Conservation (phyloP, 768 basidiomycete species). For the Boletus sp. region DNA sequence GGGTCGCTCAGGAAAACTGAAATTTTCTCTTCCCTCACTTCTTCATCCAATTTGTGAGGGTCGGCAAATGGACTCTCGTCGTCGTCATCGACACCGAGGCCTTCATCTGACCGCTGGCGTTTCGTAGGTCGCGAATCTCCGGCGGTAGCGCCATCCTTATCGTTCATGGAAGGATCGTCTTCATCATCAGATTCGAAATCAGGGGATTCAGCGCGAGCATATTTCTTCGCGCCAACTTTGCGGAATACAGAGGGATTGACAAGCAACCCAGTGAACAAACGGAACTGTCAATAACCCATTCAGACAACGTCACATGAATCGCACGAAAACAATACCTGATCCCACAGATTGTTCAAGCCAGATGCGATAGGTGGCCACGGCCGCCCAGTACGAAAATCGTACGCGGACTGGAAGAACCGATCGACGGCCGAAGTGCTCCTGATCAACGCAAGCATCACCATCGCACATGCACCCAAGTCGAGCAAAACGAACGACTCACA, state of each 20-base stretch:
- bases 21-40: constrained; percentile 42
- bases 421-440: constrained; percentile 49
- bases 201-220: constrained; percentile 29
- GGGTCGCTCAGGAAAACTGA: constrained; percentile 60
- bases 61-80: constrained; percentile 36
- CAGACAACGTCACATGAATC: not conserved
- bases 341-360: constrained; percentile 50
- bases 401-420: constrained; percentile 54
- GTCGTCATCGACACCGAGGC: constrained; percentile 12
- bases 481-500: constrained; percentile 44
- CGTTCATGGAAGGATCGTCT: constrained; percentile 14
- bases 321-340: constrained; percentile 45
- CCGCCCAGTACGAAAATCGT: constrained; percentile 49
- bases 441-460: not conserved
- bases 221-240: constrained; percentile 31
- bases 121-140: constrained; percentile 17
- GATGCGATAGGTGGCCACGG: constrained; percentile 35
- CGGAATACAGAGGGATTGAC: constrained; percentile 39
- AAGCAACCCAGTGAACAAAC: constrained; percentile 57
- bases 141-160: not conserved
- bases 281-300: constrained; percentile 44
- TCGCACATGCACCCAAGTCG: not conserved
- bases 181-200: constrained; percentile 36
- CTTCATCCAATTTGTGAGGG: constrained; percentile 31
- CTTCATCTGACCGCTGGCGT: constrained; percentile 23